Base-by-base conservation (phyloP, 78 protist species). In the Dictyostelium brefeldianum region DNA sequence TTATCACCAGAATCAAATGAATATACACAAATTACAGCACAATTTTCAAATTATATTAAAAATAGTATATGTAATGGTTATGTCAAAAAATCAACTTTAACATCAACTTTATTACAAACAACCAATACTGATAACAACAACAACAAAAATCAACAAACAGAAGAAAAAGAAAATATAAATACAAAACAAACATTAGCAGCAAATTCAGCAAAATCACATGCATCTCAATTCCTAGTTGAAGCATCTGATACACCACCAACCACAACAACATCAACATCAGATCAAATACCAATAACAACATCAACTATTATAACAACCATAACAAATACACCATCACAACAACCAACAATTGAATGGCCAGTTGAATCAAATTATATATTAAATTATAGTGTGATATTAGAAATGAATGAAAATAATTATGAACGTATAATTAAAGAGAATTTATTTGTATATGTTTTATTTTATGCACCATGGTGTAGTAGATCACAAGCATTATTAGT, bases 401-500 rank as follows among this genome's bases (percentile, higher is more conserved):
- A 85, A 53, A 25, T 85, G 41, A 85, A 59, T 17, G 65, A 47
- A 12, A 9, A 1, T 20, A 85, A 85, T 62, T 85, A 74, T 18
- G 92, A 85, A 74, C 17, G 83, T 14, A 83, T 47, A 12, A 57
- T 75, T 1, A 50, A 20, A 48, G 92, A 85, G 62, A 85, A 85
- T 75, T 43, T 74, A 5, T 85, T 74, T 74, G 92, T 85, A 41
- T 85, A 9, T 46, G 80, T 54, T n/a, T 25, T 85, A 10, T 85
- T 85, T 51, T 85, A 85, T 59, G 92, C 92, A 62, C 92, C 92
- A 59, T 85, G 92, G 92, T 85, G 92, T 75, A 14, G 56, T 14
- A 53, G 92, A 43, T 74, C 83, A 74, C 92, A 85, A 29, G 41
- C 81, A 27, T 7, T 85, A 5, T 5, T 43, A n/a, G 20, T 17